Base-by-base conservation (phyloP, 176 grass and related monocot genomes). In the Oropetium thomaeum region DNA sequence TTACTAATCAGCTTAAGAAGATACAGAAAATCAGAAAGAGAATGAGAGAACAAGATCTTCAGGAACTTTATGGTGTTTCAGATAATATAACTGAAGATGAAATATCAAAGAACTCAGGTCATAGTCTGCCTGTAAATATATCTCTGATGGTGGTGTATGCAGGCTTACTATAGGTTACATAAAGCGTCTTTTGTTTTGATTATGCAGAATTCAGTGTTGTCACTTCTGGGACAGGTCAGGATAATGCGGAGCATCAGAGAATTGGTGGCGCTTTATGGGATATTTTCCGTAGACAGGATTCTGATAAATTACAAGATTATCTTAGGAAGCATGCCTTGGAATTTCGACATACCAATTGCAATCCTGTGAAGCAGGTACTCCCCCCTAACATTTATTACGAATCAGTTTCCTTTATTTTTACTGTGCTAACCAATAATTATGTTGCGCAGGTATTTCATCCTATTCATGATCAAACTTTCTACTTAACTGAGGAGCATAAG, bases 261-360 rank as follows among this genome's bases (percentile, higher is more conserved):
- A 53, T 43, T 29, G 87, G 80, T 60, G 91, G 70, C 19, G 44
- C 13, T 47, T 47, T 19, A 14, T 47, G 44, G 44, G 44, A 47
- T 47, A 47, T 47, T 47, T 72, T 93, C 52, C 63, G 87, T 71
- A 87, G 91, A 62, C 81, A 85, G 75, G 91, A 93, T 80, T 70
- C 67, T 62, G 44, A 41, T 4, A 93, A 90, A 62, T 62, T 93
- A 62, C 75, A 79, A 40, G 78, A 88, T 31, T 93, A 76, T 76
- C 84, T 93, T 44, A 71, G 13, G 40, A 85, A 80, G 12, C 91
- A 93, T 81, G 76, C 57, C 26, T 41, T 69, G 49, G 91, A 93
- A 65, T 93, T 93, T 69, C 83, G 81, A 41, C 91, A 93, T 49
- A 12, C 69, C 8, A 28, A 93, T 43, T 87, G 87, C 52, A 80